These are phyloP conservation scores for Leccinum ochraceum DNA, from an alignment of 768 basidiomycete genomes.

Conservation along the genomic window DNA sequence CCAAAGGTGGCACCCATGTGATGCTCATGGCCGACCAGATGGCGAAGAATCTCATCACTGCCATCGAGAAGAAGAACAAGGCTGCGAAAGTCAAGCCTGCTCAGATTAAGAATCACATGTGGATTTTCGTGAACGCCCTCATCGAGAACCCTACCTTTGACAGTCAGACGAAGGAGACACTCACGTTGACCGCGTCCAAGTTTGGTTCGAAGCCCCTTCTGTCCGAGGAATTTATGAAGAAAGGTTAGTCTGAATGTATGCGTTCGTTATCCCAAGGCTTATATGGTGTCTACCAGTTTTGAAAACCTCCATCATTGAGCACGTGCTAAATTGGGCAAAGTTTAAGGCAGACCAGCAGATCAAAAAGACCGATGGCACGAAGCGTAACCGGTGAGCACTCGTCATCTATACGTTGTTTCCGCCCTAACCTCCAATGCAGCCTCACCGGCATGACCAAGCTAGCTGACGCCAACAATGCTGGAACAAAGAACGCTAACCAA, in stretches of 20 bases:
- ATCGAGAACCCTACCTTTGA: constrained; percentile 99
- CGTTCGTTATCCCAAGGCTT: constrained; percentile 4
- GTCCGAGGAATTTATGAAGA: constrained; percentile 95
- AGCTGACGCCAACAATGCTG: constrained; percentile 96
- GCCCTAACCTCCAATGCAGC: constrained; percentile 40
- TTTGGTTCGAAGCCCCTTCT: constrained; percentile 87
- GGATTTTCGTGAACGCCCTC: constrained; percentile 94
- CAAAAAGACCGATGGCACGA: constrained; percentile 93
- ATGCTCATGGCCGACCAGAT: constrained; percentile 83
- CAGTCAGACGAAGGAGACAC: constrained; percentile 96
- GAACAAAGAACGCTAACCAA: constrained; percentile 71
- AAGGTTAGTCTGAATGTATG: constrained; percentile 53
- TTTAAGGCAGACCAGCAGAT: constrained; percentile 95
- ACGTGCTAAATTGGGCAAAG: constrained; percentile 93
- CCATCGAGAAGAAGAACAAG: constrained; percentile 97
- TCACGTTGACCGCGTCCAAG: constrained; percentile 84
- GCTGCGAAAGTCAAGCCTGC: constrained; percentile 89
- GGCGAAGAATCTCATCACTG: constrained; percentile 76
- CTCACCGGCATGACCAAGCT: constrained; percentile 91
- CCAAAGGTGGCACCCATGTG: constrained; percentile 96
- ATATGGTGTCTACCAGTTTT: constrained; percentile 50
- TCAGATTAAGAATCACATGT: constrained; percentile 97
- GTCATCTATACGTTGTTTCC: not conserved
- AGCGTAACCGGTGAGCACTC: constrained; percentile 70
- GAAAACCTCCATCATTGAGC: constrained; percentile 89